These are phyloP conservation scores for Aegilops speltoides DNA, from an alignment of 176 grass and related monocot species.

Conservation along the genomic window DNA sequence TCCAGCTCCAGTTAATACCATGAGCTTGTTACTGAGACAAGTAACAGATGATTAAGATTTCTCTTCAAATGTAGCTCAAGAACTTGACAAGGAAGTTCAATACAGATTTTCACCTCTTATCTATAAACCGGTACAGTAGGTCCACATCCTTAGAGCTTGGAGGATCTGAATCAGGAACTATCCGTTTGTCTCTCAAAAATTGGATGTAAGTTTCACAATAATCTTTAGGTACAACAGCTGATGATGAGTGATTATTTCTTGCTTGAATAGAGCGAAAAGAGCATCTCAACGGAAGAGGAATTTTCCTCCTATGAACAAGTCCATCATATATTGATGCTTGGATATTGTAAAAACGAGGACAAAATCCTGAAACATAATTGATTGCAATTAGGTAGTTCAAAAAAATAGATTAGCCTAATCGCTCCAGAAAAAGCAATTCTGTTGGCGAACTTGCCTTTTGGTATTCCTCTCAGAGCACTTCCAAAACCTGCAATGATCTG, in stretches of 20 bases:
- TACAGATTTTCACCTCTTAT: conserved; percentile 51
- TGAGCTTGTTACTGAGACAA: conserved; percentile 69
- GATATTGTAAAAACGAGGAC: conserved; percentile 26
- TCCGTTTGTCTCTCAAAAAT: conserved; percentile 62
- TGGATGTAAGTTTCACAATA: conserved; percentile 53
- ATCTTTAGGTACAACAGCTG: conserved; percentile 40
- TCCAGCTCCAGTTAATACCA: conserved; percentile 95
- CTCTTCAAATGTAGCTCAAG: conserved; percentile 26
- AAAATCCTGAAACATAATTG: conserved; percentile 45
- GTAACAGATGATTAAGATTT: conserved; percentile 33
- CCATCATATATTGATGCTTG: conserved; percentile 26
- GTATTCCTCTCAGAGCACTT: conserved; percentile 32
- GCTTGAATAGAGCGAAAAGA: conserved; percentile 38
- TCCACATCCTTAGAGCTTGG: conserved; percentile 76
- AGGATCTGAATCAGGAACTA: conserved; percentile 79
- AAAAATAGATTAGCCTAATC: background rate
- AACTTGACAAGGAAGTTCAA: conserved; percentile 12
- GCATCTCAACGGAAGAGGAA: conserved; percentile 26
- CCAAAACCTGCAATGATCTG: conserved; percentile 70
- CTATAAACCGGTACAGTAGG: conserved; percentile 70
- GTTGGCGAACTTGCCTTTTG: conserved; percentile 52
- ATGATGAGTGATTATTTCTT: conserved; percentile 38
- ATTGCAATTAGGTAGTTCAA: conserved; percentile 23
- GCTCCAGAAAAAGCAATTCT: background rate
- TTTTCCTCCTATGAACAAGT: conserved; percentile 25